Conservation (phyloP, 805 yeast species). For the Saccharomycopsis babjevae region DNA sequence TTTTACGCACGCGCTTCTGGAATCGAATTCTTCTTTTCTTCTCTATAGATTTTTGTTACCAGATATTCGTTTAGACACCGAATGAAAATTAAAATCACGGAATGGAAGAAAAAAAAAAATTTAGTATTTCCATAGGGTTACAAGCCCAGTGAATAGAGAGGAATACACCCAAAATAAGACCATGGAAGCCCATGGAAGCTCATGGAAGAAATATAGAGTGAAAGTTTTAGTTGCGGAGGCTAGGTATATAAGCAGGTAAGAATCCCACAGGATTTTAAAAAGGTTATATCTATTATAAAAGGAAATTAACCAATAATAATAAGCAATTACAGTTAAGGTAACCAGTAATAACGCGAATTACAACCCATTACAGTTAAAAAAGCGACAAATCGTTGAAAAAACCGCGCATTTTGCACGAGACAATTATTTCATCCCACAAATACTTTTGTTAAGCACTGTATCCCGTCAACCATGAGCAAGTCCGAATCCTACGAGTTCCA, state of each 20-base stretch:
- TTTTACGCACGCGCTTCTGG: too few relatives aligned
- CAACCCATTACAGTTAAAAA: background rate
- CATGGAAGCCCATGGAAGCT: background rate
- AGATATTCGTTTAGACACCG: too few relatives aligned
- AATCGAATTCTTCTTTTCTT: too few relatives aligned
- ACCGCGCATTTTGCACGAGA: too few relatives aligned
- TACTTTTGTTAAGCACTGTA: background rate
- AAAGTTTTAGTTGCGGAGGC: background rate
- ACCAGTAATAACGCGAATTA: background rate
- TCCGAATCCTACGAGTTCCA: conserved; percentile 91
- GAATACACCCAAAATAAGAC: background rate
- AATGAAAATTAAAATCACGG: background rate
- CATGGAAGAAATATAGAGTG: background rate
- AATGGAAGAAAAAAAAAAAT: background rate
- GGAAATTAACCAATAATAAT: too few relatives aligned
- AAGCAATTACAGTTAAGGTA: too few relatives aligned
- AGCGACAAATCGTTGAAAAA: too few relatives aligned
- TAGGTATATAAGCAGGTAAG: background rate
- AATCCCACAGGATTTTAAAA: background rate
- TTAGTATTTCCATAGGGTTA: background rate
- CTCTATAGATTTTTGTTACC: too few relatives aligned
- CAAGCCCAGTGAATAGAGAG: background rate
- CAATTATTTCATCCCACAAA: background rate
- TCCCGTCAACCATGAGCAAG: conserved; percentile 22
- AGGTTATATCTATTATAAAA: too few relatives aligned